A percentile compares a stretch with the other conserved stretches of the same genome.
Evolutionary conservation across 768 basidiomycete species (phyloP).

Genomic region (Tylopilus intermedius): DNA sequence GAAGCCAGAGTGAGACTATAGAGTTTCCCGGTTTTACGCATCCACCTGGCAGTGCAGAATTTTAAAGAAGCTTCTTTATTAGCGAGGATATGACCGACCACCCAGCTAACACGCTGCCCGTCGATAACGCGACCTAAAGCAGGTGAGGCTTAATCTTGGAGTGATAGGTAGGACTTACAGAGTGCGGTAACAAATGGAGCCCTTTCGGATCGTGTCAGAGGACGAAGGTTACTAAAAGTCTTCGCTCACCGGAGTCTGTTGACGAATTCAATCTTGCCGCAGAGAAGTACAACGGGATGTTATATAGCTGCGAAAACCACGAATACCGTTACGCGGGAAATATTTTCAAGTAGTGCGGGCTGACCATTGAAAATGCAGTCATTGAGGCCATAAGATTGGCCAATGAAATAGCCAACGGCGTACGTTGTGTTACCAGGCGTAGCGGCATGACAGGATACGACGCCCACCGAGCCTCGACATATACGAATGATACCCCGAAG

Average conservation of each 20-base stretch:
- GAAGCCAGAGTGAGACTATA: constrained; percentile 70
- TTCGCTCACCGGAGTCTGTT: constrained; percentile 59
- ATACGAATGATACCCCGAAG: constrained; percentile 56
- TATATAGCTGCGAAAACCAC: constrained; percentile 57
- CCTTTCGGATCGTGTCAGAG: constrained; percentile 40
- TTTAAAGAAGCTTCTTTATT: constrained; percentile 4
- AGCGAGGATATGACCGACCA: constrained; percentile 45
- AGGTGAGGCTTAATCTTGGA: constrained; percentile 12
- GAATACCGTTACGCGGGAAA: constrained; percentile 2
- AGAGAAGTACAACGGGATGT: constrained; percentile 84
- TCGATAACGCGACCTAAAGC: constrained; percentile 67
- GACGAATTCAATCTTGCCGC: constrained; percentile 69
- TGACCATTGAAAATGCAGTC: constrained; percentile 75
- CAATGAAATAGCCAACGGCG: constrained; percentile 75
- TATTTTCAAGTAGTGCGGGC: constrained; percentile 8
- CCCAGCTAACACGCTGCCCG: constrained; percentile 84
- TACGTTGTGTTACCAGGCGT: constrained; percentile 68
- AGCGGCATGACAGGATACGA: constrained; percentile 90
- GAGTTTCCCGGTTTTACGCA: constrained; percentile 82
- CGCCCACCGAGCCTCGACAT: constrained; percentile 75
- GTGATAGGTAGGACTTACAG: constrained; percentile 43
- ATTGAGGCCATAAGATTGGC: constrained; percentile 75
- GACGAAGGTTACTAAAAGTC: neutral
- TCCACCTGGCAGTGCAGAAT: constrained; percentile 49
- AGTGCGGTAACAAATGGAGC: constrained; percentile 85